A percentile compares a stretch with the other conserved stretches of the same genome.
These are phyloP conservation scores for Hawksworthiomyces lignivorus DNA, from an alignment of 2,329 filamentous ascomycete genomes.

Conservation along the genomic window DNA sequence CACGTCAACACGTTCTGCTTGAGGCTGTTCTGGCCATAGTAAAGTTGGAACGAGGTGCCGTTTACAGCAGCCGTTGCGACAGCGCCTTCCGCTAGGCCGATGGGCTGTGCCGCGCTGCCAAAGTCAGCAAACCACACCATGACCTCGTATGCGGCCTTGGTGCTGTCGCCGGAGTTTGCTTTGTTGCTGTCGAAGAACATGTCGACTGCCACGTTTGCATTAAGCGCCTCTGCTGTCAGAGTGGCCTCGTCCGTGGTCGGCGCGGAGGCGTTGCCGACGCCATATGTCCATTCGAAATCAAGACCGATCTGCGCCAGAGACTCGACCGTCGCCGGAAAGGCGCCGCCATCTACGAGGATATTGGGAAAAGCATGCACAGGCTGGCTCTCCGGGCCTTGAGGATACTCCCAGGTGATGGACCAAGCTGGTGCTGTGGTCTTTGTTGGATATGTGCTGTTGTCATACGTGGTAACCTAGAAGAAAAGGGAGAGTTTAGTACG, in stretches of 20 bases:
- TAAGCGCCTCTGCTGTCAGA: conserved; percentile 30
- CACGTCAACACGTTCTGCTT: conserved; percentile 43
- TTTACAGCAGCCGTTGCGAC: conserved; percentile 29
- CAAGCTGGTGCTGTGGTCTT: conserved; percentile 38
- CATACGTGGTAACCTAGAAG: conserved; percentile 36
- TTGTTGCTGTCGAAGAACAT: conserved; percentile 47
- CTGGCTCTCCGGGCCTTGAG: conserved; percentile 29
- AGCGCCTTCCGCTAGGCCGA: conserved; percentile 30
- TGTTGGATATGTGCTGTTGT: conserved; percentile 43
- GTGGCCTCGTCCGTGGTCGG: conserved; percentile 26
- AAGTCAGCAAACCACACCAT: conserved; percentile 14
- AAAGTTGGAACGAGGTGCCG: conserved; percentile 36
- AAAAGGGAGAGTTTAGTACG: not conserved
- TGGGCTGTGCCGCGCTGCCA: conserved; percentile 9
- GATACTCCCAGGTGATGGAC: conserved; percentile 46
- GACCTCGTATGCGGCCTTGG: conserved; percentile 32
- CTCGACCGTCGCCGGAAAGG: conserved; percentile 35
- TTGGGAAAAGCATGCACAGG: conserved; percentile 51
- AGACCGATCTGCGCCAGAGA: conserved; percentile 33
- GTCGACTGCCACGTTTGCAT: conserved; percentile 51
- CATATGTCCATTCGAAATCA: conserved; percentile 43
- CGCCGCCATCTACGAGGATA: conserved; percentile 35
- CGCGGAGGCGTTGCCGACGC: conserved; percentile 32
- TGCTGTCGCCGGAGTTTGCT: conserved; percentile 30
- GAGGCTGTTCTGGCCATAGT: conserved; percentile 30